These are phyloP conservation scores for Umbelopsis sp. DNA, from an alignment of 192 early-diverging fungal species.

Conservation along the genomic window DNA sequence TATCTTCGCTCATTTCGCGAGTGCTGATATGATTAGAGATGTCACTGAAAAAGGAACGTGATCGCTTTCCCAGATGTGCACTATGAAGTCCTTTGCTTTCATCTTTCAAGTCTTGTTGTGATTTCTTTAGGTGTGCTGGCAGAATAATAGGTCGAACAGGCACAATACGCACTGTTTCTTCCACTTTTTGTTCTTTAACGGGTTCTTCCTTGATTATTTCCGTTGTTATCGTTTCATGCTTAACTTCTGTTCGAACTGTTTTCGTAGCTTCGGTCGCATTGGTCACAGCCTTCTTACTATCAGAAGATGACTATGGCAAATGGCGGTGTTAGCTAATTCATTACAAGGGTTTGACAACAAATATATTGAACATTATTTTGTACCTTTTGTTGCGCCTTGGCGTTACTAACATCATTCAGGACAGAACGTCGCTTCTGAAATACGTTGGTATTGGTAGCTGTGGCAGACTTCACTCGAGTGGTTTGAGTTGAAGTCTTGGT, in stretches of 20 bases:
- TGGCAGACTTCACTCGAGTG: slow-evolving; percentile 5
- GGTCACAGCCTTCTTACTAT: neutral
- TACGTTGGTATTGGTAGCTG: neutral
- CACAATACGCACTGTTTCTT: neutral
- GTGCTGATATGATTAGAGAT: slow-evolving; percentile 18
- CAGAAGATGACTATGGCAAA: neutral
- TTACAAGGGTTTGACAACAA: no score
- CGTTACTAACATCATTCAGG: slow-evolving; percentile 8
- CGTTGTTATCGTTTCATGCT: neutral
- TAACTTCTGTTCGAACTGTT: neutral
- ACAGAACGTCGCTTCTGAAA: slow-evolving; percentile 16
- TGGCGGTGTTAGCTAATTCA: no score
- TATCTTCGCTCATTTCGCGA: neutral
- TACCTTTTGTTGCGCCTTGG: slow-evolving; percentile 4
- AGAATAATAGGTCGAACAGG: slow-evolving; percentile 11
- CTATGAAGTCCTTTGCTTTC: neutral
- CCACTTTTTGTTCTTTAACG: neutral
- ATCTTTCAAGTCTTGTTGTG: neutral
- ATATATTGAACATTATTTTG: no score
- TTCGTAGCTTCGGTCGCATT: neutral
- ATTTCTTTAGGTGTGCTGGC: neutral
- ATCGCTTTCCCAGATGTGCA: slow-evolving; percentile 3
- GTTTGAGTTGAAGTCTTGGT: slow-evolving; percentile 5
- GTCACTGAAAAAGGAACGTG: slow-evolving; percentile 4
- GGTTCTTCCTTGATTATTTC: neutral